Evolutionary conservation across 2,329 filamentous ascomycete species (phyloP).

Genomic region (Aspergillus fumigatus): DNA sequence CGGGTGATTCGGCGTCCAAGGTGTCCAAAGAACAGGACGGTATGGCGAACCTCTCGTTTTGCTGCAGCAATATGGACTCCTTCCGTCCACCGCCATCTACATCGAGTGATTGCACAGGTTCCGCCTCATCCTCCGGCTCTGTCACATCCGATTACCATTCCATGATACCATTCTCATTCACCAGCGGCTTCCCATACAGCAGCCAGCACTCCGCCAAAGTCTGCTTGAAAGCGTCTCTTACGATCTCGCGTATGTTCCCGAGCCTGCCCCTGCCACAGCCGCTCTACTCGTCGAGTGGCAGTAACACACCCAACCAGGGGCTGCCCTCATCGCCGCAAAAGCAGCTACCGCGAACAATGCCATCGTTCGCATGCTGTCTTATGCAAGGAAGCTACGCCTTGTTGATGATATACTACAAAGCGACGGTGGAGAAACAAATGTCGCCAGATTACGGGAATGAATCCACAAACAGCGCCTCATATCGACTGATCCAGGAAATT

Average conservation of each 20-base stretch:
- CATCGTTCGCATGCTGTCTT: conserved; percentile 44
- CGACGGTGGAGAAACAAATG: conserved; percentile 32
- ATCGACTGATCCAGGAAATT: conserved; percentile 33
- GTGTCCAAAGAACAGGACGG: conserved; percentile 13
- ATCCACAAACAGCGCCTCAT: conserved; percentile 19
- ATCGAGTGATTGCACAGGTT: conserved; percentile 29
- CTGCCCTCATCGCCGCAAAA: conserved; percentile 13
- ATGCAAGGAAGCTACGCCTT: conserved; percentile 46
- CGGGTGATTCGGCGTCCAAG: conserved; percentile 11
- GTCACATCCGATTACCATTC: conserved; percentile 28
- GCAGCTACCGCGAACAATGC: conserved; percentile 41
- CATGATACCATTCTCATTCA: conserved; percentile 25
- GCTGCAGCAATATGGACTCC: conserved; percentile 26
- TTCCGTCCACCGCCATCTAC: conserved; percentile 23
- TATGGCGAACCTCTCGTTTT: conserved; percentile 29
- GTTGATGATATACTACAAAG: conserved; percentile 44
- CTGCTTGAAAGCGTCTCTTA: conserved; percentile 37
- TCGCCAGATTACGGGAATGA: conserved; percentile 22
- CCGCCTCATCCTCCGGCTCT: conserved; percentile 31
- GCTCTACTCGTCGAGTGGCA: conserved; percentile 10
- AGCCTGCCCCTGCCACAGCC: conserved; percentile 36
- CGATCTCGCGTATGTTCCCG: conserved; percentile 40
- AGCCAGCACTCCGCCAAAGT: conserved; percentile 39
- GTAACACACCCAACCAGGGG: conserved; percentile 10
- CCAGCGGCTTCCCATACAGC: conserved; percentile 39